Evolutionary conservation across 768 basidiomycete genomes (phyloP), one percentile per base, ranked within the genome.

Genomic region (Sporobolomyces pararoseus): DNA sequence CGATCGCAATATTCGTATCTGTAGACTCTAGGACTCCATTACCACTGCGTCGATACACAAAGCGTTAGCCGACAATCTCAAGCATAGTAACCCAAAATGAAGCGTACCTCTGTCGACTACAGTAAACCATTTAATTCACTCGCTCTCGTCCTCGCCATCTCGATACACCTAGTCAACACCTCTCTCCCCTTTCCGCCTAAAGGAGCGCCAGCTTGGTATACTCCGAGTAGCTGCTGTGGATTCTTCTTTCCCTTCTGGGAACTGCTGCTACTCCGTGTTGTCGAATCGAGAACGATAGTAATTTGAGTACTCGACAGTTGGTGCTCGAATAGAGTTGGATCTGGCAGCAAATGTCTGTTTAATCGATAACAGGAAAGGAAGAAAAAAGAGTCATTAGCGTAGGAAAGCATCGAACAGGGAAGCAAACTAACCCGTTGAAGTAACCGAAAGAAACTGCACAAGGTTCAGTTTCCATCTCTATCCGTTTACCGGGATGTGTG

Each of bases 291-390:
- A 1, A 88, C 80, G 39, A 93, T 78, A 2, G 86, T 85, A 64
- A 92, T 77, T 0, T 84, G 83, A 0, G 90, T 87, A 19, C 89
- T 86, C 62, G 93, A 84, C 10, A 96, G 82, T 0, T 90, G 89
- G 73, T 92, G 88, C 80, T 98, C 95, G 78, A 95, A 96, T 1
- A 91, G 83, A 0, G 91, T 89, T 1, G 92, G 90, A 79, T 98
- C 95, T 0, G 87, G 82, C 6, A 97, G 81, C 14, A 94, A 78
- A 31, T 85, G 82, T 57, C 84, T 73, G 65, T 29, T 5, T n/a
- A n/a, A 42, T 17, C 46, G 21, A 12, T 47, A 12, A 47, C 21
- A 47, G 6, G 13, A 12, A 23, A 47, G 46, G 46, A 14, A 12
- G 23, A 21, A 12, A 23, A 42, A 7, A 14, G 46, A 47, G 21